These are phyloP conservation scores for Sisymbrium altissimum DNA, from an alignment of 345 rosid genomes.

Conservation along the genomic window DNA sequence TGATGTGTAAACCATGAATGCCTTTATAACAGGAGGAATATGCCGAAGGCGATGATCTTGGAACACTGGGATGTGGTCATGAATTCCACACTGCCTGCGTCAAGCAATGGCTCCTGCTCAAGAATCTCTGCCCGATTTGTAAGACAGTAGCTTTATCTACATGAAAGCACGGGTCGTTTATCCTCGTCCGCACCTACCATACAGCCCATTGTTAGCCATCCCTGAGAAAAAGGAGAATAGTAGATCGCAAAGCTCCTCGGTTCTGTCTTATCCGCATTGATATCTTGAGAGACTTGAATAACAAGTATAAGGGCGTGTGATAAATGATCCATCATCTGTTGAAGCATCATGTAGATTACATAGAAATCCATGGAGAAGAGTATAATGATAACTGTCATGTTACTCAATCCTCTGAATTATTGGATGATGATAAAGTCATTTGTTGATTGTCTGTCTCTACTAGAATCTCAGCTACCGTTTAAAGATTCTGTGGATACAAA, in stretches of 20 bases:
- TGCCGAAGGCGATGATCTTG: constrained; percentile 62
- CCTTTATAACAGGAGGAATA: constrained; percentile 67
- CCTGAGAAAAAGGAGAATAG: neutral
- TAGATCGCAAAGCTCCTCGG: neutral
- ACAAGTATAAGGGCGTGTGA: too few relatives aligned
- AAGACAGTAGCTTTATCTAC: constrained; percentile 66
- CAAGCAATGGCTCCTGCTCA: constrained; percentile 79
- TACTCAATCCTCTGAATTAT: too few relatives aligned
- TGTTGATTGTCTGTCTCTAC: constrained; percentile 2
- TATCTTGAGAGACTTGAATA: neutral
- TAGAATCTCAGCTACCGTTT: constrained; percentile 3
- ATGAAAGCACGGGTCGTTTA: constrained; percentile 27
- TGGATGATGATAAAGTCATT: neutral
- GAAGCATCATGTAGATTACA: too few relatives aligned
- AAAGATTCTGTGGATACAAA: constrained; percentile 10
- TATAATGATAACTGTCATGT: too few relatives aligned
- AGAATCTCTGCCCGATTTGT: constrained; percentile 90
- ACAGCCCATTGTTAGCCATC: neutral
- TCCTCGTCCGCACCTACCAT: neutral
- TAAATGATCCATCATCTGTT: too few relatives aligned
- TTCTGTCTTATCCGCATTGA: neutral
- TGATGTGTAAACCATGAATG: constrained; percentile 7
- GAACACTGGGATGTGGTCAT: constrained; percentile 80
- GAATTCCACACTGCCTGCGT: constrained; percentile 69
- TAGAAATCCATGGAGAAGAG: too few relatives aligned